Evolutionary conservation across 2,329 filamentous ascomycete genomes (phyloP), one percentile per base, ranked within the genome.

Genomic region (Aspergillus candidus): DNA sequence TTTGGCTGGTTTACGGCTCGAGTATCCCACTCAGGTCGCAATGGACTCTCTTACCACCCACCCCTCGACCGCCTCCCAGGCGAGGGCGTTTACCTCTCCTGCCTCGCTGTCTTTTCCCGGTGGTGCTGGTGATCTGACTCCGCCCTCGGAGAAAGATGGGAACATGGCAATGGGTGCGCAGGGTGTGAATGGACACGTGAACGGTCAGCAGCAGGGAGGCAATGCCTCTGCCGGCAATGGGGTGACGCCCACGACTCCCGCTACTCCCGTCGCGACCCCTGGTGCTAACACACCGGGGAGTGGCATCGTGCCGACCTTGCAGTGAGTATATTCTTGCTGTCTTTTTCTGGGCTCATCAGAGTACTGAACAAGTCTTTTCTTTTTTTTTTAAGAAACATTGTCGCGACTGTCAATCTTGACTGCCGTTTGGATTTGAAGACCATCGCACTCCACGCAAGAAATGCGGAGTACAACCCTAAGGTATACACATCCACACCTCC

Each of bases 401-500:
- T 97, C 71, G 91, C 93, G 57, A 98, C 93, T 58, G 93, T 97
- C 76, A 97, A 97, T 71, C 80, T 97, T 65, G 88, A 94, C 76
- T 96, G 91, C 74, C 90, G 91, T 59, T 76, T 97, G 73, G 93
- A 98, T 68, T 79, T 98, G 58, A 97, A 97, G 85, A 97, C 93
- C 60, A 97, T 98, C 68, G 93, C 93, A 60, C 79, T 97, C 67
- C 93, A 98, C 72, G 93, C 93, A 53, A 84, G 93, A 72, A 98
- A 97, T 69, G 93, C 93, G 53, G 93, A 97, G 77, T 96, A 96
- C 78, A 96, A 95, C 67, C 90, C 89, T 51, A 95, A 96, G 86
- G 87, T 91, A 87, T 72, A 73, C 61, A 40, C 48, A 60, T 64
- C 64, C 56, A 53, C 57, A 58, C 54, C 49, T 58, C 56, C 55